These are phyloP conservation scores for Aspergillus olivimuriae DNA, from an alignment of 495 filamentous ascomycete species.

Conservation along the genomic window DNA sequence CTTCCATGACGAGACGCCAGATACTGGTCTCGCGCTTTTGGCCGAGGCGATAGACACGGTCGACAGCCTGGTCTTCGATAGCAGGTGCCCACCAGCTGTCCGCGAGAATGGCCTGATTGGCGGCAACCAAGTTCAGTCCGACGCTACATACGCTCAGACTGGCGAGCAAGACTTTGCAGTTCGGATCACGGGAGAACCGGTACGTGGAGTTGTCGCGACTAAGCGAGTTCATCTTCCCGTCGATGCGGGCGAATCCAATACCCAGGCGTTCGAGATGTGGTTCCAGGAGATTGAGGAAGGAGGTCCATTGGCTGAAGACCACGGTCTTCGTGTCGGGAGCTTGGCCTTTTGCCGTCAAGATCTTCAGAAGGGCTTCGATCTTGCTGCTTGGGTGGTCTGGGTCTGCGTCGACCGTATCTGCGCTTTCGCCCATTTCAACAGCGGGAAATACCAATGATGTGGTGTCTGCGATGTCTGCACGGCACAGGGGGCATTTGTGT, in stretches of 20 bases:
- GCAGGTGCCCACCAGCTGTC: constrained; percentile 94
- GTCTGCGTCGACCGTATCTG: constrained; percentile 45
- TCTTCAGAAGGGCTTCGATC: constrained; percentile 73
- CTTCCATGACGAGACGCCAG: constrained; percentile 77
- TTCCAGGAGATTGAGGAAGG: constrained; percentile 75
- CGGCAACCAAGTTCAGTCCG: constrained; percentile 82
- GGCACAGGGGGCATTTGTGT: constrained; percentile 84
- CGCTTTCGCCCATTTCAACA: constrained; percentile 44
- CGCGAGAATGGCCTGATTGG: constrained; percentile 77
- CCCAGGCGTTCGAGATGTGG: constrained; percentile 55
- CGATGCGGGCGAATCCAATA: constrained; percentile 68
- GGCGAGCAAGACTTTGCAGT: constrained; percentile 74
- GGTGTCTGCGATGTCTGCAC: constrained; percentile 56
- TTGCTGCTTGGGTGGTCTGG: constrained; percentile 68
- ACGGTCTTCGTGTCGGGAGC: constrained; percentile 72
- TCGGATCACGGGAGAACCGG: constrained; percentile 58
- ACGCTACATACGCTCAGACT: constrained; percentile 78
- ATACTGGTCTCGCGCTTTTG: constrained; percentile 74
- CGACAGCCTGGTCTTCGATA: constrained; percentile 90
- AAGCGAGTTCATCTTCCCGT: constrained; percentile 68
- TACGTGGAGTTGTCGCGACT: constrained; percentile 65
- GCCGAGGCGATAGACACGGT: constrained; percentile 82
- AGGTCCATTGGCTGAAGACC: constrained; percentile 92
- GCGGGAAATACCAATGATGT: constrained; percentile 62
- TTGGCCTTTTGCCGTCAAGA: constrained; percentile 64